Evolutionary conservation across 345 rosid species (phyloP), one percentile per base, ranked within the genome.

Genomic region (Jatropha curcas): DNA sequence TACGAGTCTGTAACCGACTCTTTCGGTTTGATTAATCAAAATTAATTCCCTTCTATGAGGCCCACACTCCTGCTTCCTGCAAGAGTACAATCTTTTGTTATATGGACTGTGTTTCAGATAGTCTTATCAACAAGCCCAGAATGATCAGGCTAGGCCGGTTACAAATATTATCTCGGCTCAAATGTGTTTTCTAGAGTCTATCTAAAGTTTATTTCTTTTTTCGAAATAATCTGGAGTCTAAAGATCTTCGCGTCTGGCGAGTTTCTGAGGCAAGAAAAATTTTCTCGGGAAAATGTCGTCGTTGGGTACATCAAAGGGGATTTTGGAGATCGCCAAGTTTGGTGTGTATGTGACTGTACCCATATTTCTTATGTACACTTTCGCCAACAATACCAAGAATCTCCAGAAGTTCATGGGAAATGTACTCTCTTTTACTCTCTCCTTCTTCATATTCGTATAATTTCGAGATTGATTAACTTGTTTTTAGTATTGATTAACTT

Each of bases 381-480:
- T 92, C 83, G 93, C 97, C 73, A 85, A 85, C 85, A 90, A 90
- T 79, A 76, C 91, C 82, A 85, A 89, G 82, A 89, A 92, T 74
- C 70, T 92, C 84, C 88, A 90, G 83, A 89, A 87, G 75, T 75
- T 94, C 83, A 92, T 90, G 92, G 97, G 98, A 57, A 85, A 87
- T 71, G 96, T 93, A 88, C 50, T 67, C 53, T 75, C 74, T 62
- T 22, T 22, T 25, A 41, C 68, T 73, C 7, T 51, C 9, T 58
- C 16, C 16, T 14, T 17, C 34, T 59, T 6, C 7, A 33, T 62
- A 17, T 1, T 31, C 11, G 22, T 6, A 1, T 53, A 1, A 0
- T 73, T 48, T 12, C 31, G 60, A 19, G 17, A 48, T 48, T 48
- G 52, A 48, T 48, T 48, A 8, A n/a, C n/a, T 48, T 48, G 0